Base-by-base conservation (phyloP, 345 rosid genomes). In the Salix brachista region DNA sequence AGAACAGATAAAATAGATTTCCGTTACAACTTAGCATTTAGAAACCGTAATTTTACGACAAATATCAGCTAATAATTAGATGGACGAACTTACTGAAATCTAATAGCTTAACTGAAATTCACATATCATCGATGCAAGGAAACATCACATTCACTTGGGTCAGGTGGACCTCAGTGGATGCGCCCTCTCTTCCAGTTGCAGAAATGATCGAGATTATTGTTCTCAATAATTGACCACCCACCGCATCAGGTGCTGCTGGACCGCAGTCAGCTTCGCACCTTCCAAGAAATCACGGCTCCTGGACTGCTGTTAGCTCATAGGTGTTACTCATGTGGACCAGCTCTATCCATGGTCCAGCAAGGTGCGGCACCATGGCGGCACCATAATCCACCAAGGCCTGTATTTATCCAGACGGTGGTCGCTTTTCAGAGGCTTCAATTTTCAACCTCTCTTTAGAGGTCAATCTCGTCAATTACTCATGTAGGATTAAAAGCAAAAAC, bases 181-280 rank as follows among this genome's bases (percentile, higher is more conserved):
- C 32, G 13, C 32, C 36, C 44, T 46, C 11, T n/a, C 19, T 44
- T 25, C 11, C 36, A 13, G 72, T 25, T 69, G 30, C 42, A 58
- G 21, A 72, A n/a, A 36, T 70, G 72, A 69, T 19, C 41, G 37
- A 12, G 26, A 74, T 42, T 42, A 44, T 74, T 62, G 26, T 44
- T 64, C 69, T 62, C 60, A 44, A 28, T 41, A 19, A 62, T 28
- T 73, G 76, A 73, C 56, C 32, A 39, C 26, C 76, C 69, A 61
- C 28, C 58, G 30, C 60, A 25, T 64, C 69, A 26, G 69, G 39
- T 61, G 58, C 13, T 26, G 42, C 54, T 25, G 69, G 69, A 73
- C 69, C 69, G 28, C 69, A 25, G 58, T 23, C 76, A 61, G n/a
- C 58, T 11, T 11, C 28, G 44, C 60, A 34, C 54, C 32, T 2